These are phyloP conservation scores for Hymenochaete sp. DNA, from an alignment of 1,284 basidiomycete species.

Conservation along the genomic window DNA sequence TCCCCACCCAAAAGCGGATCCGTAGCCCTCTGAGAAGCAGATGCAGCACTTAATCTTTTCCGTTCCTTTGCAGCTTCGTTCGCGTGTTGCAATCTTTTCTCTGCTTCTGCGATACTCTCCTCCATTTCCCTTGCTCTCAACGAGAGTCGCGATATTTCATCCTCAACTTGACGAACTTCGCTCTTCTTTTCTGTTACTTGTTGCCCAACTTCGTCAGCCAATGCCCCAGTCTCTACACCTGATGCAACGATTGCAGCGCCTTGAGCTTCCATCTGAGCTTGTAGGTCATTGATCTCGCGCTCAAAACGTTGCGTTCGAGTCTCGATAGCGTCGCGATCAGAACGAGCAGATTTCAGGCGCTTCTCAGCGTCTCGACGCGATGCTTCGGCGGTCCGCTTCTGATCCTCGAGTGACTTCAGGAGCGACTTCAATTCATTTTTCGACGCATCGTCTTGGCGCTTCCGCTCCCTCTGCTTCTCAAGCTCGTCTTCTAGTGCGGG, in stretches of 20 bases:
- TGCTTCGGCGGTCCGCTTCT: conserved; percentile 75
- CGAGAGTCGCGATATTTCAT: conserved; percentile 46
- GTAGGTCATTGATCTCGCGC: conserved; percentile 58
- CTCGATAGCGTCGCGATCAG: conserved; percentile 53
- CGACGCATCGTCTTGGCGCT: conserved; percentile 76
- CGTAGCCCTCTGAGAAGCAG: too few relatives aligned
- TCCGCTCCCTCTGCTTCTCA: conserved; percentile 63
- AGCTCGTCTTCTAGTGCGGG: conserved; percentile 63
- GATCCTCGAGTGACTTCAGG: conserved; percentile 81
- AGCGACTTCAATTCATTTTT: conserved; percentile 72
- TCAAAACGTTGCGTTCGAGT: conserved; percentile 60
- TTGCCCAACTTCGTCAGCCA: conserved; percentile 36
- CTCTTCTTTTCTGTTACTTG: conserved; percentile 51
- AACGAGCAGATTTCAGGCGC: conserved; percentile 65
- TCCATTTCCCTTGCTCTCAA: conserved; percentile 52
- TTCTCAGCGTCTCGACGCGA: conserved; percentile 81
- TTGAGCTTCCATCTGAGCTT: conserved; percentile 45
- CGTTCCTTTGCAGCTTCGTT: conserved; percentile 43
- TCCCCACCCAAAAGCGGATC: too few relatives aligned
- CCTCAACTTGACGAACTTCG: conserved; percentile 68
- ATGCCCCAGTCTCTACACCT: conserved; percentile 36
- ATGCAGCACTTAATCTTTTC: too few relatives aligned
- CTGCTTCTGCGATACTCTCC: conserved; percentile 44
- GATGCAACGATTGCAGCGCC: conserved; percentile 40
- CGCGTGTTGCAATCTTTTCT: conserved; percentile 40